A percentile compares a stretch with the other conserved stretches of the same genome.
Evolutionary conservation across 108 stramenopile species (phyloP).

Genomic region (Stephanodiscus triporus): DNA sequence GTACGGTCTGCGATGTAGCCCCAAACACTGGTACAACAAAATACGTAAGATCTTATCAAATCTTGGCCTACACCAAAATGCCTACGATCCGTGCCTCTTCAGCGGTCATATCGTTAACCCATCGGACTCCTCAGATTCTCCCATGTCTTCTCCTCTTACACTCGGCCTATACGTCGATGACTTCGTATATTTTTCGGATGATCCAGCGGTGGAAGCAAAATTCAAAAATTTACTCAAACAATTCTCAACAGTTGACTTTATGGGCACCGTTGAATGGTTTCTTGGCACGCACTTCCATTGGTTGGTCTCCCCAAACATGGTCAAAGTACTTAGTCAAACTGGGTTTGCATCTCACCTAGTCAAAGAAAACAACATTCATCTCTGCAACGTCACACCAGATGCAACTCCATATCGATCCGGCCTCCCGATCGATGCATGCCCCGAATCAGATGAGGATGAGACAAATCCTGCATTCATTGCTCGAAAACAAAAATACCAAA

Average conservation of each 20-base stretch:
- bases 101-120: neutral
- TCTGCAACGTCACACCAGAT: neutral
- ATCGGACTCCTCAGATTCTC: neutral
- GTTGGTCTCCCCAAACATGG: conserved; percentile 1
- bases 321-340: conserved; percentile 16
- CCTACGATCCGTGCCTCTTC: conserved; percentile 33
- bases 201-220: neutral
- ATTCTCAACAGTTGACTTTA: conserved; percentile 1
- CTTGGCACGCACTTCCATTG: conserved; percentile 19
- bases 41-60: neutral
- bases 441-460: neutral
- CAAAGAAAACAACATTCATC: neutral
- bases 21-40: conserved; percentile 39
- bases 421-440: conserved; percentile 1
- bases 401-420: conserved; percentile 1
- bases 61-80: conserved; percentile 16
- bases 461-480: neutral
- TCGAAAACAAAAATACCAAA: neutral
- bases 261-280: conserved; percentile 18
- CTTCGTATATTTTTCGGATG: conserved; percentile 13
- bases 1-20: conserved; percentile 18
- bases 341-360: conserved; percentile 9
- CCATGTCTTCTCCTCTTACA: neutral
- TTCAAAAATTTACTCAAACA: neutral
- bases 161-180: conserved; percentile 20